Evolutionary conservation across 768 basidiomycete species (phyloP).

Genomic region (Leccinum disarticulatum): DNA sequence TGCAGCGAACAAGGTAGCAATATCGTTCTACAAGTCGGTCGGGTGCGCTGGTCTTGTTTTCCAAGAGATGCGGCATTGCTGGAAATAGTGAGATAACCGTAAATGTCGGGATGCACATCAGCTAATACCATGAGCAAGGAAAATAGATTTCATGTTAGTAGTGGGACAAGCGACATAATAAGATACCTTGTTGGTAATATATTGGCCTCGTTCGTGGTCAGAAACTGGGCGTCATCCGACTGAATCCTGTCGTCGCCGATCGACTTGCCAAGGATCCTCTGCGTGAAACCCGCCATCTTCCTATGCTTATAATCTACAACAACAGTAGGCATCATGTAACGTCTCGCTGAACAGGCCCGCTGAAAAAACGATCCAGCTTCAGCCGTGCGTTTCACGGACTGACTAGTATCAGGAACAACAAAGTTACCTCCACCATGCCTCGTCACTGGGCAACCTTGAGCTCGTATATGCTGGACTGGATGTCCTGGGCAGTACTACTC

Average conservation of each 20-base stretch:
- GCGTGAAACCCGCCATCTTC: slow-evolving; percentile 74
- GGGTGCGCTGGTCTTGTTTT: no score
- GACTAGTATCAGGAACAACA: slow-evolving; percentile 63
- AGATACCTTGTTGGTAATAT: no score
- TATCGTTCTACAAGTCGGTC: no score
- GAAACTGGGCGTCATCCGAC: slow-evolving; percentile 87
- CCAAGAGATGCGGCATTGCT: no score
- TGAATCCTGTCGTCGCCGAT: slow-evolving; percentile 79
- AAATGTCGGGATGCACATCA: no score
- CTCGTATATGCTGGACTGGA: slow-evolving; percentile 87
- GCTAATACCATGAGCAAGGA: no score
- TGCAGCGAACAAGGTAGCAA: no score
- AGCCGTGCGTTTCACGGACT: slow-evolving; percentile 94
- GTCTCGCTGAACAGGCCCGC: not conserved
- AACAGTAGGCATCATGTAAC: slow-evolving; percentile 48
- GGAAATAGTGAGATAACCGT: no score
- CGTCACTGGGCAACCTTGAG: slow-evolving; percentile 72
- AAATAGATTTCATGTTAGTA: no score
- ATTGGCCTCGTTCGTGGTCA: slow-evolving; percentile 61
- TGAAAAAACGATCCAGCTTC: slow-evolving; percentile 39
- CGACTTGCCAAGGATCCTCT: slow-evolving; percentile 75
- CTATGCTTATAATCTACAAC: slow-evolving; percentile 89
- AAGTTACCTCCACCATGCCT: slow-evolving; percentile 73
- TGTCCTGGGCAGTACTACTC: slow-evolving; percentile 75
- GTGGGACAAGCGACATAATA: no score